Base-by-base conservation (phyloP, 495 filamentous ascomycete genomes). In the Trichoderma erinaceum region DNA sequence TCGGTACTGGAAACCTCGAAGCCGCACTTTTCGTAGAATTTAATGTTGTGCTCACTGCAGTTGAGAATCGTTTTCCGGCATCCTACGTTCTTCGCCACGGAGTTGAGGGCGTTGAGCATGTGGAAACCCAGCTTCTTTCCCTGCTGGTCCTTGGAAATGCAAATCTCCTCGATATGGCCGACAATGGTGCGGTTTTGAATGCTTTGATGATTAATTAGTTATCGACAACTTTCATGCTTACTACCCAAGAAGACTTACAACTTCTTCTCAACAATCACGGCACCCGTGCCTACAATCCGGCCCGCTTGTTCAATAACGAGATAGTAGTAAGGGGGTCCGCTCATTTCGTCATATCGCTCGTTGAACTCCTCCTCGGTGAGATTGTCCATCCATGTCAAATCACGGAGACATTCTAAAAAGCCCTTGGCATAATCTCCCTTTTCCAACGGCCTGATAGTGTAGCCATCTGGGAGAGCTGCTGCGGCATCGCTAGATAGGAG, bases 81-180 rank as follows among this genome's bases (percentile, higher is more conserved):
- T 32, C 91, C 91, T 61, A 91, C 85, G 70, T 88, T 81, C 69
- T 86, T 78, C 18, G 90, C 89, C 41, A 95, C 82, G 72, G 84
- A 86, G 77, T 96, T 92, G 69, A 97, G 81, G 4, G 91, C 89
- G 79, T 92, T 87, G 67, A 97, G 95, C 66, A 96, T 88, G 69
- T 87, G 83, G 75, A 94, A 73, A 0, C 92, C 92, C 41, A 97
- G 79, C 72, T 92, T 93, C 79, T 93, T 96, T 11, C 91, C 92
- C 76, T 95, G 92, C 75, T 96, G 91, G 48, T 90, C 87, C 77
- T 89, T 88, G 48, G 86, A 84, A 29, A 97, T 90, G 3, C 92
- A 90, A 75, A 97, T 95, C 78, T 97, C 92, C 80, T 97, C 92
- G 73, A 97, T 90, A 71, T 97, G 92, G 0, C 91, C 92, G 3